Evolutionary conservation across 1,139 yeast species (phyloP).

Genomic region (Geotrichum histeridarum): DNA sequence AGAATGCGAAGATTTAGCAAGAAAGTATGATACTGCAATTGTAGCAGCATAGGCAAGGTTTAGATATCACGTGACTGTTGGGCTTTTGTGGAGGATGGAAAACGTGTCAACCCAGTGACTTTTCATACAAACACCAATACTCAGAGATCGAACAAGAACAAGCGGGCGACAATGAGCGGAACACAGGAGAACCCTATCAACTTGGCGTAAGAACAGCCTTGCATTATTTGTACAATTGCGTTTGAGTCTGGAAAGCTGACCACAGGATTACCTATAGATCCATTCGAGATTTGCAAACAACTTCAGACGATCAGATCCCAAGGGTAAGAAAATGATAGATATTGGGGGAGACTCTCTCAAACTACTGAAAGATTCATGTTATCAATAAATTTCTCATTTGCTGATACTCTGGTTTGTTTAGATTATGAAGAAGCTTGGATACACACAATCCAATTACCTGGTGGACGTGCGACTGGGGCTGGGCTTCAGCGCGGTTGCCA

Average conservation of each 20-base stretch:
- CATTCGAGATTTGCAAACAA: conserved; percentile 32
- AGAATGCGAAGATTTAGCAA: not conserved
- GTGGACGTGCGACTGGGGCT: conserved; percentile 61
- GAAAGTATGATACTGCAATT: too few relatives aligned
- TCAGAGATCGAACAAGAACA: not conserved
- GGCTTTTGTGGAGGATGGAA: not conserved
- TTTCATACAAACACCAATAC: not conserved
- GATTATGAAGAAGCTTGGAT: conserved; percentile 54
- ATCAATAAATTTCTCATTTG: not conserved
- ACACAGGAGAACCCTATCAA: conserved; percentile 16
- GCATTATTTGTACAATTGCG: not conserved
- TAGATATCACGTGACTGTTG: not conserved
- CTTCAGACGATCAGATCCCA: conserved; percentile 37
- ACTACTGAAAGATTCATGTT: not conserved
- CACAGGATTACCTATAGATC: conserved; percentile 24
- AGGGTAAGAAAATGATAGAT: conserved; percentile 22
- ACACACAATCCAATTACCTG: conserved; percentile 52
- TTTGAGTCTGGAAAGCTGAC: not conserved
- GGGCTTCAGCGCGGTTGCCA: conserved; percentile 61
- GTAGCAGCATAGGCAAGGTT: not conserved
- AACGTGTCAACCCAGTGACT: not conserved
- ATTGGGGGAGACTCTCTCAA: not conserved
- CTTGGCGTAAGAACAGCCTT: conserved; percentile 9
- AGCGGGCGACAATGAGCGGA: conserved; percentile 11
- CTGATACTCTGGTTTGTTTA: conserved; percentile 23